These are phyloP conservation scores for Terana coerulea DNA, from an alignment of 768 basidiomycete genomes.

Conservation along the genomic window DNA sequence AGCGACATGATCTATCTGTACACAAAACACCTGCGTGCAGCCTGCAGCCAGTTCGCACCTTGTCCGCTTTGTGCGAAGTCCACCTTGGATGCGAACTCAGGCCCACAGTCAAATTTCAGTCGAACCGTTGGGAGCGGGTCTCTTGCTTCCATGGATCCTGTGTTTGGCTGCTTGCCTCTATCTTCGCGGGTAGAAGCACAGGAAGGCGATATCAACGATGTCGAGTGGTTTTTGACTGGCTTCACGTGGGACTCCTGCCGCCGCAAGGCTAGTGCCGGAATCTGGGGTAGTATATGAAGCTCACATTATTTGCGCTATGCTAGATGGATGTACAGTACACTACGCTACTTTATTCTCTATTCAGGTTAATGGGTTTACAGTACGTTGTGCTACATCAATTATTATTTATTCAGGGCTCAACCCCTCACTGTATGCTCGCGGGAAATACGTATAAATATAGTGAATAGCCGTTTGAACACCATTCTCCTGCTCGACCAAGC, in stretches of 20 bases:
- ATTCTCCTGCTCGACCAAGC: slow-evolving; percentile 38
- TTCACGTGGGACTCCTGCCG: slow-evolving; percentile 81
- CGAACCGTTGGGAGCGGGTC: slow-evolving; percentile 9
- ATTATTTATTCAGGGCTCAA: slow-evolving; percentile 9
- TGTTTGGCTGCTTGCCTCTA: background rate
- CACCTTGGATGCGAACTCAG: slow-evolving; percentile 1
- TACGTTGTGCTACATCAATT: background rate
- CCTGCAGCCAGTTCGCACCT: background rate
- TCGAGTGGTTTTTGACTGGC: slow-evolving; percentile 42
- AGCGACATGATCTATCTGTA: background rate
- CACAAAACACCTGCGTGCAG: background rate
- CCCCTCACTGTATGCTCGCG: slow-evolving; percentile 30
- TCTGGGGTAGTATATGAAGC: slow-evolving; percentile 82
- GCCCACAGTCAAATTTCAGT: slow-evolving; percentile 10
- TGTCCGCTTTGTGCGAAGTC: background rate
- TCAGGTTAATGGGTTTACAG: background rate
- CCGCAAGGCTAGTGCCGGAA: slow-evolving; percentile 73
- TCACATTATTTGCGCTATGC: slow-evolving; percentile 42
- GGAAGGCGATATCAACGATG: slow-evolving; percentile 47
- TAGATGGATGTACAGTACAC: background rate
- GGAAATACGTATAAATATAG: slow-evolving; percentile 52
- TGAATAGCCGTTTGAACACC: slow-evolving; percentile 56
- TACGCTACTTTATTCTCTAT: background rate
- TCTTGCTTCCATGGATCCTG: slow-evolving; percentile 10
- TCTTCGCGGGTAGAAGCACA: background rate